Evolutionary conservation across 306 rosid genomes (phyloP).

Genomic region (Quercus rubra): DNA sequence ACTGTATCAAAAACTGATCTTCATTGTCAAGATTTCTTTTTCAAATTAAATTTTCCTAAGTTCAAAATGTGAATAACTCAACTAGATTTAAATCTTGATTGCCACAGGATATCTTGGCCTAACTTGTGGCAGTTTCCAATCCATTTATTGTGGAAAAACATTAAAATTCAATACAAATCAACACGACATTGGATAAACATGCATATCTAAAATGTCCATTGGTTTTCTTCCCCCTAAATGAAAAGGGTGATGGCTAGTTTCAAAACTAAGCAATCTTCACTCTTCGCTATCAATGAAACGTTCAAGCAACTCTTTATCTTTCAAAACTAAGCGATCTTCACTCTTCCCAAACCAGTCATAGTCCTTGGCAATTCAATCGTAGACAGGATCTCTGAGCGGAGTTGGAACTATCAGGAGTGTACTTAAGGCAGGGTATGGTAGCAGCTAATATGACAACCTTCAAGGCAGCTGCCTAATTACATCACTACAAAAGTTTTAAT

Average conservation of each 20-base stretch:
- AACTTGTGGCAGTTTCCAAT: too few relatives aligned
- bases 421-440: constrained; percentile 62
- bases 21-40: too few relatives aligned
- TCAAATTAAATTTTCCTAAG: too few relatives aligned
- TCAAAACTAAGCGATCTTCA: constrained; percentile 56
- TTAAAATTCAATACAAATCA: too few relatives aligned
- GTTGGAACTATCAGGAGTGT: constrained; percentile 46
- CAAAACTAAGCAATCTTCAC: constrained; percentile 41
- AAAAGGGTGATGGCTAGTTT: constrained; percentile 36
- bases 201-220: too few relatives aligned
- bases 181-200: too few relatives aligned
- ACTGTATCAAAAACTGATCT: too few relatives aligned
- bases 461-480: constrained; percentile 63
- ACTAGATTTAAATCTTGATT: too few relatives aligned
- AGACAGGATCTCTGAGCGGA: constrained; percentile 58
- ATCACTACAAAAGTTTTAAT: constrained; percentile 11
- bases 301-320: background rate
- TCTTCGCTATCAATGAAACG: too few relatives aligned
- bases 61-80: too few relatives aligned
- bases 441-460: constrained; percentile 69
- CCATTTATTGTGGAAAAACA: too few relatives aligned
- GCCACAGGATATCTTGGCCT: too few relatives aligned
- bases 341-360: constrained; percentile 65
- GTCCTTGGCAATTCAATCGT: constrained; percentile 49
- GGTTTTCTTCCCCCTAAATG: constrained; percentile 67